Conservation (phyloP, 306 rosid genomes). For the Cucumis cinereus region DNA sequence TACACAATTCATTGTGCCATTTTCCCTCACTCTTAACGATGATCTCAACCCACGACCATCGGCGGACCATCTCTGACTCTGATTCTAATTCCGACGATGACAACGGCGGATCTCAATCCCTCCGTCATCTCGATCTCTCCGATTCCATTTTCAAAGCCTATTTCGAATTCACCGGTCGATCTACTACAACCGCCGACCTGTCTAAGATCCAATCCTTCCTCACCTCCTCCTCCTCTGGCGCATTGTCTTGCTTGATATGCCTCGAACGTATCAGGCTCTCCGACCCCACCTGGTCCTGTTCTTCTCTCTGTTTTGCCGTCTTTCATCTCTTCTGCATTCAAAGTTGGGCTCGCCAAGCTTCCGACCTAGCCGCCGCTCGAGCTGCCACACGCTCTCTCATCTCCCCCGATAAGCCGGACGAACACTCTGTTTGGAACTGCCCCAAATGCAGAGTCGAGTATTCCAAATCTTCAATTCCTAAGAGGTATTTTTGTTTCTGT, state of each 20-base stretch:
- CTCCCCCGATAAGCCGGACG: slow-evolving; percentile 28
- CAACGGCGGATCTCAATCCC: slow-evolving; percentile 12
- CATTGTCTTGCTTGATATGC: slow-evolving; percentile 81
- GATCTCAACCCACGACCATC: slow-evolving; percentile 15
- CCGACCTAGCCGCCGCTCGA: slow-evolving; percentile 59
- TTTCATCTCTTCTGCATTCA: slow-evolving; percentile 91
- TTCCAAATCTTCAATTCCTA: slow-evolving; percentile 53
- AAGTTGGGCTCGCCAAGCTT: slow-evolving; percentile 82
- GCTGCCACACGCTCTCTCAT: slow-evolving; percentile 66
- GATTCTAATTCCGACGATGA: slow-evolving; percentile 52
- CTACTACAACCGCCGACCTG: slow-evolving; percentile 53
- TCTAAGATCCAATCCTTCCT: slow-evolving; percentile 89
- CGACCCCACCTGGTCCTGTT: slow-evolving; percentile 90
- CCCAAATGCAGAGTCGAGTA: slow-evolving; percentile 79
- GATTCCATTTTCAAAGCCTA: slow-evolving; percentile 66
- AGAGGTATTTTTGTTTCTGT: slow-evolving; percentile 59
- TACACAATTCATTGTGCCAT: background rate
- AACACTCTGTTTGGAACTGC: slow-evolving; percentile 69
- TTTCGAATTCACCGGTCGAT: slow-evolving; percentile 50
- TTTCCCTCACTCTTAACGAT: slow-evolving; percentile 7
- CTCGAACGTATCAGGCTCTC: slow-evolving; percentile 75
- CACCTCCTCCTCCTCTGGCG: slow-evolving; percentile 85
- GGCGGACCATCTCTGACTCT: slow-evolving; percentile 7
- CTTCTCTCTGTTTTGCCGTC: slow-evolving; percentile 74
- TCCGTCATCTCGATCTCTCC: slow-evolving; percentile 69